Evolutionary conservation across 208 protist species (phyloP), one percentile per base, ranked within the genome.

Genomic region (Leishmania gerbilli): DNA sequence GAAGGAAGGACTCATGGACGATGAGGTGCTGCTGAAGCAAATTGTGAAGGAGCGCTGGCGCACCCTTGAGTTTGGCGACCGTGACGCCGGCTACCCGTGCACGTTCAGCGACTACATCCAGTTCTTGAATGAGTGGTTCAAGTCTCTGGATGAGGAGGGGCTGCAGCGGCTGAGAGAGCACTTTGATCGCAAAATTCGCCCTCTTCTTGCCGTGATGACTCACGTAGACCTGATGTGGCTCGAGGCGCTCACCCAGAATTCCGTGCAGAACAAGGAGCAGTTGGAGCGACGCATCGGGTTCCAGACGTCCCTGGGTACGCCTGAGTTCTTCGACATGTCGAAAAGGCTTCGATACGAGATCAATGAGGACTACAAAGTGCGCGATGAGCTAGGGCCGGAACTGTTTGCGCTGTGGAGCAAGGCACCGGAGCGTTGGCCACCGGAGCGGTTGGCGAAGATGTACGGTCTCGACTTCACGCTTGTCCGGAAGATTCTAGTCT

Each of bases 51-150:
- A 97, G 83, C 92, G 95, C 53, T 98, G 95, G 94, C 89, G 92
- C 68, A 96, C 94, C 31, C 89, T 98, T 7, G 93, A 98, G 87
- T 98, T 98, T 88, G 95, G 95, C 77, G 95, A 98, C 81, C 92
- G 90, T 51, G 89, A 94, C 71, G 88, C 91, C 42, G 95, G 95
- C 7, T 96, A 95, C 78, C 93, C 94, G 64, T 98, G 95, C 81
- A 95, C 94, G 34, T 98, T 96, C 88, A 95, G 93, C 77, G 95
- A 98, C 77, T 98, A 98, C 83, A 97, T 98, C 76, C 95, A 97
- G 80, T 98, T 98, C 76, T 87, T 98, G 58, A 98, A 98, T 83
- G 95, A 98, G 83, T 98, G 95, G 94, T 98, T 98, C 88, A 97
- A 97, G 80, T 95, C 93, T 19, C 84, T 98, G 5, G 95, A 98